Evolutionary conservation across 495 filamentous ascomycete genomes (phyloP).

Genomic region (Aspergillus baeticus): DNA sequence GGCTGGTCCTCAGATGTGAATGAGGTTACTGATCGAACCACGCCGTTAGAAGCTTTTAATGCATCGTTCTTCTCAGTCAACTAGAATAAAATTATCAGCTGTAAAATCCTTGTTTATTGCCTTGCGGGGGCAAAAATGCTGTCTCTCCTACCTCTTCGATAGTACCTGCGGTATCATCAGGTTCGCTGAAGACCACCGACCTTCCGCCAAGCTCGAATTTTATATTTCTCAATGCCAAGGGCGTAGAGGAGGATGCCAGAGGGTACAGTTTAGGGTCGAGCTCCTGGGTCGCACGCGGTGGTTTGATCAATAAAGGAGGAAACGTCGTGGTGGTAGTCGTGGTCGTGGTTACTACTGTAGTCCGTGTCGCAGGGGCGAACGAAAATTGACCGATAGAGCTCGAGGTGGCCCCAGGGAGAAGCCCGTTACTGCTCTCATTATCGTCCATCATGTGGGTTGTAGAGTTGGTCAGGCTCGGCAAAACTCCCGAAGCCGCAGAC

Average conservation of each 20-base stretch:
- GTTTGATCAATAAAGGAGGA: slow-evolving; percentile 75
- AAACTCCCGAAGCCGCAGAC: slow-evolving; percentile 10
- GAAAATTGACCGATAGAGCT: slow-evolving; percentile 62
- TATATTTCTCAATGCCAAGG: slow-evolving; percentile 68
- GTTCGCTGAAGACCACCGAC: slow-evolving; percentile 65
- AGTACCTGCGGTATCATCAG: slow-evolving; percentile 55
- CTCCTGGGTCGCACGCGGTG: slow-evolving; percentile 67
- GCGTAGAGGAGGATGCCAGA: slow-evolving; percentile 77
- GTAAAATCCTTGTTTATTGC: background rate
- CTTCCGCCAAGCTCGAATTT: slow-evolving; percentile 68
- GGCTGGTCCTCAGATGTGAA: slow-evolving; percentile 34
- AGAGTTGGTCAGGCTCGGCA: slow-evolving; percentile 13
- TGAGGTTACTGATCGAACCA: slow-evolving; percentile 48
- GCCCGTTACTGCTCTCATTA: slow-evolving; percentile 18
- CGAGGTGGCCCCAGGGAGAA: slow-evolving; percentile 22
- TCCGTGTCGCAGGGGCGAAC: slow-evolving; percentile 69
- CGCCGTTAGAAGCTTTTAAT: slow-evolving; percentile 54
- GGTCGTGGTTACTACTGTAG: slow-evolving; percentile 85
- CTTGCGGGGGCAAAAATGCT: background rate
- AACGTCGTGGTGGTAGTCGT: slow-evolving; percentile 90
- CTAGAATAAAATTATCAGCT: slow-evolving; percentile 27
- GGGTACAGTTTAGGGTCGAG: slow-evolving; percentile 90
- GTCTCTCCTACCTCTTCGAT: slow-evolving; percentile 54
- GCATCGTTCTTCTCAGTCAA: slow-evolving; percentile 48
- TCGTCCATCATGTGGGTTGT: slow-evolving; percentile 33